These are phyloP conservation scores for Tetraselmis striata DNA, from an alignment of 139 green algal species.

Conservation along the genomic window DNA sequence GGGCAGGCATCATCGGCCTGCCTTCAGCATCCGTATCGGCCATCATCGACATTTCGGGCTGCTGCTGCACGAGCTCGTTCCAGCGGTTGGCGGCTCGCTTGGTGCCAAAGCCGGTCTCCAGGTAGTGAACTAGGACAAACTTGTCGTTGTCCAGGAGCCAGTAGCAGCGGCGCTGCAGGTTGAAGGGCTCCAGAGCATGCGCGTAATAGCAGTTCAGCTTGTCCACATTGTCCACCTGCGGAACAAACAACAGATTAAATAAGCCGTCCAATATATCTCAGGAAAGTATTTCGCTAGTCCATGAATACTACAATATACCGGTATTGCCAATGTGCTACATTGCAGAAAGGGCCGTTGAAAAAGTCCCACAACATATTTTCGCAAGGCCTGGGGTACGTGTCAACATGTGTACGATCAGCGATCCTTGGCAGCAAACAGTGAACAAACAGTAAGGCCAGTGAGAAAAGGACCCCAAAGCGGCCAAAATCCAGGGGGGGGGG, in stretches of 20 bases:
- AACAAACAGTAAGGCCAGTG: too few relatives aligned
- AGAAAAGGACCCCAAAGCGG: too few relatives aligned
- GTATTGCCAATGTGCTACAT: too few relatives aligned
- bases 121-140: conserved; percentile 58
- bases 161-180: conserved; percentile 62
- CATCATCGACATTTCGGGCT: neutral
- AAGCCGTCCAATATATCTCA: too few relatives aligned
- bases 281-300: too few relatives aligned
- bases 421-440: too few relatives aligned
- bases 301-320: too few relatives aligned
- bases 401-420: too few relatives aligned
- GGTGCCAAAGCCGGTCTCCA: conserved; percentile 12
- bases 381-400: too few relatives aligned
- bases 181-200: conserved; percentile 35
- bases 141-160: conserved; percentile 54
- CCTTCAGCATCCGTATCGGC: neutral
- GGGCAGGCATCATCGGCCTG: neutral
- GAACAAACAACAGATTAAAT: neutral
- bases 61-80: neutral
- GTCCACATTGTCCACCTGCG: conserved; percentile 44
- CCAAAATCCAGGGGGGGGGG: too few relatives aligned
- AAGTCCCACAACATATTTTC: too few relatives aligned
- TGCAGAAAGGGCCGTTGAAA: too few relatives aligned
- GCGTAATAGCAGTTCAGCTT: conserved; percentile 77
- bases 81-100: neutral